A percentile compares a stretch with the other conserved stretches of the same genome.
phyloP scores from a whole-genome alignment of 176 grass and related monocot species.

The Aegilops umbellulata region DNA sequence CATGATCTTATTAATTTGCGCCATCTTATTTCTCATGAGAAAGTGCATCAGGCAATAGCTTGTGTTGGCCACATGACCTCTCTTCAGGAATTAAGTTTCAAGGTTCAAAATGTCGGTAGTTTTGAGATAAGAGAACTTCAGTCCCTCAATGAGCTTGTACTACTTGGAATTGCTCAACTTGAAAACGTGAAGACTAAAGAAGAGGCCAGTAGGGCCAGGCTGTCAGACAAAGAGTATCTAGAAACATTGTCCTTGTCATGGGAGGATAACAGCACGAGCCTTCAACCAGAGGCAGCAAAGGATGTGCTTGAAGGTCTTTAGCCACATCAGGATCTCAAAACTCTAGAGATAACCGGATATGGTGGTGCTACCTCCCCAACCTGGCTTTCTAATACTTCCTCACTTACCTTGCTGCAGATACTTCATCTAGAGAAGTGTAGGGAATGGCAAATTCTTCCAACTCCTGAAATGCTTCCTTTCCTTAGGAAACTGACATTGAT shows the following conservation, averaged over 20 bases:
- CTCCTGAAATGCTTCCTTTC: not conserved
- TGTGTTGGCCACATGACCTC: conserved; percentile 10
- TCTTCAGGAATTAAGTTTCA: conserved; percentile 36
- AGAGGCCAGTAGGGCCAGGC: not conserved
- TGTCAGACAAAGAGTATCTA: conserved; percentile 3
- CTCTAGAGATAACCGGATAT: conserved; percentile 22
- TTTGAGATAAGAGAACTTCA: conserved; percentile 29
- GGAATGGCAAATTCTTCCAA: not conserved
- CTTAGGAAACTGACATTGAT: conserved; percentile 14
- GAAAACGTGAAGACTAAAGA: not conserved
- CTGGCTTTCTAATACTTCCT: not conserved
- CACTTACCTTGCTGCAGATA: not conserved
- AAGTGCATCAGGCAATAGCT: not conserved
- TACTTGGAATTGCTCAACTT: conserved; percentile 6
- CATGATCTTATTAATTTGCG: conserved; percentile 43
- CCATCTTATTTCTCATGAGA: conserved; percentile 28
- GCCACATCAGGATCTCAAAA: conserved; percentile 18
- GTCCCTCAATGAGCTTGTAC: conserved; percentile 28
- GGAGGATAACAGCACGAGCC: not conserved
- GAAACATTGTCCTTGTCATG: conserved; percentile 29
- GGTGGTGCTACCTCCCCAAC: not conserved
- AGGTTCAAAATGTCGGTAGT: not conserved
- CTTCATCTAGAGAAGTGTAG: conserved; percentile 14
- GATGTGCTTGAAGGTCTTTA: conserved; percentile 36
- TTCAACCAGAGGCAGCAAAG: not conserved